These are phyloP conservation scores for Ogataea naganishii DNA, from an alignment of 805 yeast genomes.

Conservation along the genomic window DNA sequence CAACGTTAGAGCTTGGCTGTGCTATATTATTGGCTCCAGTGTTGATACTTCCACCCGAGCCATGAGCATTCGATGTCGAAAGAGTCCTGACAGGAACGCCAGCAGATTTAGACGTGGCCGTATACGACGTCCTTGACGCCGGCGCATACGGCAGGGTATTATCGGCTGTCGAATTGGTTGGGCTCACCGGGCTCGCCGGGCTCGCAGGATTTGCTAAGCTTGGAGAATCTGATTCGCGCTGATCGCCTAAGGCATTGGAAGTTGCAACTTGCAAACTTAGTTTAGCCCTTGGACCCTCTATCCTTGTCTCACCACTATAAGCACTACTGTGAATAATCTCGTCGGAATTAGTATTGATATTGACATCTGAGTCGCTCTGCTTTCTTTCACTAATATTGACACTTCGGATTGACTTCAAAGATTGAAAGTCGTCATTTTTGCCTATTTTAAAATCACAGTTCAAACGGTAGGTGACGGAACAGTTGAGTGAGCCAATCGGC, in stretches of 20 bases:
- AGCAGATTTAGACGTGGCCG: too few species aligned
- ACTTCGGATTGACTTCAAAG: conserved; percentile 41
- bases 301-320: neutral
- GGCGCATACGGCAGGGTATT: too few species aligned
- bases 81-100: too few species aligned
- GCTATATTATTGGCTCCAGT: too few species aligned
- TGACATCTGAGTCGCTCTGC: conserved; percentile 1
- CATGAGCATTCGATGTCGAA: too few species aligned
- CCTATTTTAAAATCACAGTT: conserved; percentile 60
- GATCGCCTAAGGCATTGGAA: neutral
- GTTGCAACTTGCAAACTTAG: neutral
- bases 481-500: conserved; percentile 60
- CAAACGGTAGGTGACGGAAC: conserved; percentile 72
- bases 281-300: neutral
- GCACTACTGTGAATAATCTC: neutral
- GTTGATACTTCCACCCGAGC: too few species aligned
- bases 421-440: conserved; percentile 56
- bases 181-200: too few species aligned
- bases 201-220: too few species aligned
- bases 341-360: neutral
- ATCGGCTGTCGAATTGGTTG: too few species aligned
- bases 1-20: too few species aligned
- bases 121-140: too few species aligned
- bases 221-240: neutral
- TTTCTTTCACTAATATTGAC: neutral